phyloP scores from a whole-genome alignment of 208 protist genomes.

The Naegleria lovaniensis region DNA sequence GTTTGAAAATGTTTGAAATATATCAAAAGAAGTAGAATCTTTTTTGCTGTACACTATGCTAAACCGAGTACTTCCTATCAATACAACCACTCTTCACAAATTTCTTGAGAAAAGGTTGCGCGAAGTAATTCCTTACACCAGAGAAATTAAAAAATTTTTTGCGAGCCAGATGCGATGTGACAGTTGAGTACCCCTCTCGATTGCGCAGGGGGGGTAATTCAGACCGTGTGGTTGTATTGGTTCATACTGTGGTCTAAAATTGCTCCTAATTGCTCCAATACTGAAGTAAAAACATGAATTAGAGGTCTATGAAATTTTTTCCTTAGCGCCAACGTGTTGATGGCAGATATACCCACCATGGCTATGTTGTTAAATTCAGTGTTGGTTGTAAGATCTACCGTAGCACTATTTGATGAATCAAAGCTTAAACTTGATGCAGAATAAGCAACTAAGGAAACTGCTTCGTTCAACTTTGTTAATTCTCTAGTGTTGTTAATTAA shows the following conservation, averaged over 20 bases:
- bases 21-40: not conserved
- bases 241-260: not conserved
- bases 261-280: not conserved
- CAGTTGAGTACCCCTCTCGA: too few species aligned
- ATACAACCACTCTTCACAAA: too few species aligned
- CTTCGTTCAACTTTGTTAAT: not conserved
- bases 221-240: too few species aligned
- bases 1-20: not conserved
- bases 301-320: not conserved
- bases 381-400: too few species aligned
- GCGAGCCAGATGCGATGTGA: too few species aligned
- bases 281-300: not conserved
- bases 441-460: not conserved
- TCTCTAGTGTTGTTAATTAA: not conserved
- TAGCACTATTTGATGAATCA: not conserved
- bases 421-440: not conserved
- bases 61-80: not conserved
- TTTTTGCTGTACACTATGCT: not conserved
- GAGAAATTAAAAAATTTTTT: too few species aligned
- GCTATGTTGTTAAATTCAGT: not conserved
- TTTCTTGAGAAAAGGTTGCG: too few species aligned
- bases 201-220: too few species aligned
- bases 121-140: too few species aligned
- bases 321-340: not conserved
- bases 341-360: not conserved